Evolutionary conservation across 1,139 yeast species (phyloP).

Genomic region (Diutina catenulata): DNA sequence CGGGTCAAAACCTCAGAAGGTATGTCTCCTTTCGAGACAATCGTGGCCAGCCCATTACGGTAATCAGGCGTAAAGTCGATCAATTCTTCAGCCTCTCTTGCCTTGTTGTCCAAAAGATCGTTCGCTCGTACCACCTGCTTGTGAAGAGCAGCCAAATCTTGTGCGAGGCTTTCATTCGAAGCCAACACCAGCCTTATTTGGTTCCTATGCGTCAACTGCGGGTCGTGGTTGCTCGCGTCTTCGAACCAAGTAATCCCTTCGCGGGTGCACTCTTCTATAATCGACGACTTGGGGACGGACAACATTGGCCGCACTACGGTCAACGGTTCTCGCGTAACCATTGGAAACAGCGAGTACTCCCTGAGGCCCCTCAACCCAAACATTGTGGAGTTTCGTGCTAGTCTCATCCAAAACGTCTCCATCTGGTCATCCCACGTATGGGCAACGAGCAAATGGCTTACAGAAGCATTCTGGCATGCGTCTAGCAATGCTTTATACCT

Average conservation of each 20-base stretch:
- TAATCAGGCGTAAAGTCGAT: constrained; percentile 9
- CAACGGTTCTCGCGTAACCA: constrained; percentile 13
- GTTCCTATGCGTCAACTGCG: constrained; percentile 27
- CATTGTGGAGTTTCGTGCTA: constrained; percentile 41
- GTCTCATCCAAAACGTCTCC: constrained; percentile 54
- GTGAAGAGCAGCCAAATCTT: constrained; percentile 32
- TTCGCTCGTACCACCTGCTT: constrained; percentile 13
- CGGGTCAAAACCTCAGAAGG: constrained; percentile 7
- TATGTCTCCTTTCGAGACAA: neutral
- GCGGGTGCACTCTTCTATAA: constrained; percentile 32
- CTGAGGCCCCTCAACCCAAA: constrained; percentile 44
- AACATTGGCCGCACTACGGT: constrained; percentile 44
- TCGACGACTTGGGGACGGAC: constrained; percentile 26
- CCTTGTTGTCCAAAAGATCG: constrained; percentile 11
- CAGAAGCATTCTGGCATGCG: constrained; percentile 19
- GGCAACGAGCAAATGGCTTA: constrained; percentile 37
- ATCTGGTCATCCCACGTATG: constrained; percentile 65
- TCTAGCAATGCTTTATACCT: constrained; percentile 34
- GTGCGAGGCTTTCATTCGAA: constrained; percentile 15
- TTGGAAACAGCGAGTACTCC: constrained; percentile 17
- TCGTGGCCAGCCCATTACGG: constrained; percentile 5
- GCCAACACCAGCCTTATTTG: neutral
- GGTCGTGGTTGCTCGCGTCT: constrained; percentile 51
- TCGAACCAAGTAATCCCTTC: constrained; percentile 48
- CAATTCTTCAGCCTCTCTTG: constrained; percentile 9